Base-by-base conservation (phyloP, 768 basidiomycete species). In the Peribolospora kevripleyi region DNA sequence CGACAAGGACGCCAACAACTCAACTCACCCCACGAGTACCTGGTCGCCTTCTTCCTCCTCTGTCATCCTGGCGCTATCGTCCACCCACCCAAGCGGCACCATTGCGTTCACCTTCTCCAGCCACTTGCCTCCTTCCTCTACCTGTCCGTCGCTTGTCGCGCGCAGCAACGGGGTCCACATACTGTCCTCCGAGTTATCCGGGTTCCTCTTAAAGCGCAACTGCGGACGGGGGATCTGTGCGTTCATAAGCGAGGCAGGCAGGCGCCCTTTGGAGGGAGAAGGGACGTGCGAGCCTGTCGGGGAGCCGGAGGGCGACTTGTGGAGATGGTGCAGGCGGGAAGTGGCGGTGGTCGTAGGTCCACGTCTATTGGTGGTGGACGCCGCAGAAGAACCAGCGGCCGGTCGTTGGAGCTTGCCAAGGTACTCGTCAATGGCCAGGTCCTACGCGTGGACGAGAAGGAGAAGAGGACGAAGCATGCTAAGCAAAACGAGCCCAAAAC, bases 121-220 rank as follows among this genome's bases (percentile, higher is more conserved):
- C 48, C 57, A 46, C 43, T 55, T 25, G 25, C 25, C 68, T n/a
- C 72, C 74, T 5, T 65, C 64, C 38, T 74, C 74, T n/a, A 97
- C 73, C 55, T 75, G 73, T 9, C 72, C 73, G 25, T 25, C 25
- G 25, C 25, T 25, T 25, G 25, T 25, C 25, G 25, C 25, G 25
- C 25, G 25, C 25, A 25, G 25, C 25, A 25, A 25, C 25, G 25
- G 25, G 25, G 25, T 25, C 25, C 25, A 25, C 4, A 90, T 70
- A 76, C 93, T 79, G 41, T 62, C 64, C 9, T 74, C 66, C 47
- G 93, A 72, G 5, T 71, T 69, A 13, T 70, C 68, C 0, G 80
- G 75, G 0, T 77, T 78, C 8, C 74, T 70, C 7, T 78, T 77
- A 52, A 91, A 78, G 1, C 79, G 61, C 64, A 49, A 68, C 60